Conservation (phyloP, 2,329 filamentous ascomycete genomes). For the Hypoxylon sp. region DNA sequence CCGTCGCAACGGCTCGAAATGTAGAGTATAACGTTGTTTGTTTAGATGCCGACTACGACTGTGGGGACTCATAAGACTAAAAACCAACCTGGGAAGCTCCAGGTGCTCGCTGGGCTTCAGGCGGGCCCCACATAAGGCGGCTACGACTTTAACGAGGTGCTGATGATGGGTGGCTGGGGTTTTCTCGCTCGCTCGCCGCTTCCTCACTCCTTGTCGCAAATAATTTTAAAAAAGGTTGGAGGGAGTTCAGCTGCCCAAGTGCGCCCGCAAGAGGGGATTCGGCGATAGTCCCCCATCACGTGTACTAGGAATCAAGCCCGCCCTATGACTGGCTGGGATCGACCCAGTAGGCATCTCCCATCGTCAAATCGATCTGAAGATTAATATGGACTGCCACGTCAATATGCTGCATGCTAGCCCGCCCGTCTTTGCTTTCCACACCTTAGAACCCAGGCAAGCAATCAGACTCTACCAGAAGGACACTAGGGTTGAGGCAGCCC, state of each 20-base stretch:
- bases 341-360: conserved; percentile 28
- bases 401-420: conserved; percentile 36
- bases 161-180: conserved; percentile 34
- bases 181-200: conserved; percentile 37
- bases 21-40: conserved; percentile 37
- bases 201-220: conserved; percentile 27
- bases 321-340: conserved; percentile 26
- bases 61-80: conserved; percentile 37
- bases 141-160: conserved; percentile 14
- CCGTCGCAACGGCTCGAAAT: conserved; percentile 34
- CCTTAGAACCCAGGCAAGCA: conserved; percentile 14
- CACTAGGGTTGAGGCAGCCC: conserved; percentile 8
- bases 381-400: conserved; percentile 43
- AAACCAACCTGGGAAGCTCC: conserved; percentile 25
- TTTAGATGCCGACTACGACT: conserved; percentile 39
- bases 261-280: conserved; percentile 31
- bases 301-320: conserved; percentile 18
- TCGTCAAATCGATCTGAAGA: conserved; percentile 40
- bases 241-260: conserved; percentile 27
- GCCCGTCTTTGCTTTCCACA: conserved; percentile 33
- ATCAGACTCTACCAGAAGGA: neutral
- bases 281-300: conserved; percentile 37
- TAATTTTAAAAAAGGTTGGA: conserved; percentile 35
- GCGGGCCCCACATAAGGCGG: conserved; percentile 31
- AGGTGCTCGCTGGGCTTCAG: conserved; percentile 18